A percentile compares a stretch with the other conserved stretches of the same genome.
Evolutionary conservation across 805 yeast species (phyloP).

Genomic region (Candida nonsorbophila): DNA sequence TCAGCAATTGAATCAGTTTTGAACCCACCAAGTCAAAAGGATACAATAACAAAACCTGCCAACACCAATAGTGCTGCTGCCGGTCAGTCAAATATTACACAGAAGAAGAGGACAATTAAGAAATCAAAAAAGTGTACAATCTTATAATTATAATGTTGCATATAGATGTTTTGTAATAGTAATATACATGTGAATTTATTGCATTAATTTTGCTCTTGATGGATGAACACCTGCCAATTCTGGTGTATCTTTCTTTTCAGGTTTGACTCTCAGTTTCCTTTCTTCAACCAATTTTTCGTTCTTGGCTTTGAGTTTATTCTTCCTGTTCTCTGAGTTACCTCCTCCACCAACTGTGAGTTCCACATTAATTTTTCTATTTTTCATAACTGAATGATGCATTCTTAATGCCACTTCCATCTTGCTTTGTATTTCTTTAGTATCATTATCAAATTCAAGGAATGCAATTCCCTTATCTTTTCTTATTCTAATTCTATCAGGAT

Average conservation of each 20-base stretch:
- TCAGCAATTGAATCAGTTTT: conserved; percentile 70
- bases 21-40: conserved; percentile 36
- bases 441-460: conserved; percentile 72
- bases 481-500: conserved; percentile 73
- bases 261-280: conserved; percentile 51
- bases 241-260: conserved; percentile 8
- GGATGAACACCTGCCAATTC: conserved; percentile 51
- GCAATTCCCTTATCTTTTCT: conserved; percentile 89
- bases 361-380: conserved; percentile 80
- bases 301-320: conserved; percentile 68
- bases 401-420: conserved; percentile 81
- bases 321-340: conserved; percentile 70
- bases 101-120: conserved; percentile 22
- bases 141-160: conserved; percentile 22
- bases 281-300: conserved; percentile 72
- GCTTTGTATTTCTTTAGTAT: conserved; percentile 58
- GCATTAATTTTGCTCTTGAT: conserved; percentile 52
- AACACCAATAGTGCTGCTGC: conserved; percentile 5
- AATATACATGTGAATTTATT: conserved; percentile 10
- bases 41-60: conserved; percentile 4
- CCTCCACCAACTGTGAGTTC: conserved; percentile 99
- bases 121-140: conserved; percentile 36
- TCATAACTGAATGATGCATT: conserved; percentile 71
- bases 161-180: too few species aligned
- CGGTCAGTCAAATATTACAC: conserved; percentile 3